phyloP scores from a whole-genome alignment of 2,329 filamentous ascomycete genomes.

The Talaromyces marneffei region DNA sequence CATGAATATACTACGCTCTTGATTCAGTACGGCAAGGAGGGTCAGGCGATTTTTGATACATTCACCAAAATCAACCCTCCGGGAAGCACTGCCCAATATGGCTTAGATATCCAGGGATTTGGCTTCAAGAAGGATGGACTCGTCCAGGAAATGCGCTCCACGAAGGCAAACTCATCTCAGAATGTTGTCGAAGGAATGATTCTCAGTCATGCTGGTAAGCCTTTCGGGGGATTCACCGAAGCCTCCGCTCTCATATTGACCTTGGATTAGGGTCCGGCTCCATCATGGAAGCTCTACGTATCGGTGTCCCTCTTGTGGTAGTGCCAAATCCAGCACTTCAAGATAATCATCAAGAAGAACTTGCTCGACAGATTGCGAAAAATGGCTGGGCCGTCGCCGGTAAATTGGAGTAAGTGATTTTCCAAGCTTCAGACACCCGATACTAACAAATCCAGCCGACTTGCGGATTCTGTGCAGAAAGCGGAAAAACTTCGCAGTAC shows the following conservation, averaged over 20 bases:
- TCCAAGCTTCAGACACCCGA: constrained; percentile 12
- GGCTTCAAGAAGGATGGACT: constrained; percentile 60
- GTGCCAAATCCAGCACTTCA: constrained; percentile 79
- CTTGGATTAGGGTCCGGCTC: constrained; percentile 70
- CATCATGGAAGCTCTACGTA: constrained; percentile 73
- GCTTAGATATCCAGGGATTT: constrained; percentile 56
- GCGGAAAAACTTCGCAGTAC: constrained; percentile 43
- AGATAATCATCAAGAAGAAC: constrained; percentile 85
- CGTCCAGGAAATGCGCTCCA: constrained; percentile 51
- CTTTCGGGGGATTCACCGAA: constrained; percentile 10
- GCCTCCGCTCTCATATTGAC: background rate
- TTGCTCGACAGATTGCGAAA: constrained; percentile 68
- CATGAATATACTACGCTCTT: constrained; percentile 64
- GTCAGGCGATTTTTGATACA: constrained; percentile 49
- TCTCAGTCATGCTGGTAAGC: constrained; percentile 79
- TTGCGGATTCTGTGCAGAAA: constrained; percentile 43
- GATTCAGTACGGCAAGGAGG: constrained; percentile 74
- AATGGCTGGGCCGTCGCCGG: constrained; percentile 74
- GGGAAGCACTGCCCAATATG: constrained; percentile 25
- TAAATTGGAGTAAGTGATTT: constrained; percentile 50
- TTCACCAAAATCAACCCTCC: constrained; percentile 24
- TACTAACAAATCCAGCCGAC: constrained; percentile 13
- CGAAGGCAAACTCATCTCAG: constrained; percentile 40
- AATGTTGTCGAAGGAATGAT: constrained; percentile 59
- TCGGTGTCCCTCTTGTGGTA: constrained; percentile 72